These are phyloP conservation scores for Metschnikowia gelsemii DNA, from an alignment of 805 yeast genomes.

Conservation along the genomic window DNA sequence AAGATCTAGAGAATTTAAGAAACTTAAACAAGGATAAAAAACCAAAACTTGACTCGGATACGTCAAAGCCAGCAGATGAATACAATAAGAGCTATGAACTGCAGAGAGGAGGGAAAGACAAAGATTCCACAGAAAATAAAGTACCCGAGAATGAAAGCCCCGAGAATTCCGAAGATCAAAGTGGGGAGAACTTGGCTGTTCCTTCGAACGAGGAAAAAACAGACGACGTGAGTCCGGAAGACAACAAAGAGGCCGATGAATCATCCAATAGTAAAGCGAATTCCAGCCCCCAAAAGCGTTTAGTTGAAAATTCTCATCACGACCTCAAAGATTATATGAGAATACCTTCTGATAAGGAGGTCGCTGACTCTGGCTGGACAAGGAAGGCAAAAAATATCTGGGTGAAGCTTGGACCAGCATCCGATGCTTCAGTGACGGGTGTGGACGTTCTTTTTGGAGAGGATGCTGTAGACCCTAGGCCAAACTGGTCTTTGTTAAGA, in stretches of 20 bases:
- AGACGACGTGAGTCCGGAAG: neutral
- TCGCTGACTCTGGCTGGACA: constrained; percentile 47
- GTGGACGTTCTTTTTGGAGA: constrained; percentile 70
- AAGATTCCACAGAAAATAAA: neutral
- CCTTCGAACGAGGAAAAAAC: constrained; percentile 2
- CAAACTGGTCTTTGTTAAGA: constrained; percentile 55
- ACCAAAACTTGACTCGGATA: constrained; percentile 3
- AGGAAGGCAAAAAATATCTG: constrained; percentile 53
- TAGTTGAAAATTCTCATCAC: constrained; percentile 24
- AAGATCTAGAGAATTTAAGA: constrained; percentile 18
- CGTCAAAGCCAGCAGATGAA: constrained; percentile 2
- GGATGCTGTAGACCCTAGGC: constrained; percentile 75
- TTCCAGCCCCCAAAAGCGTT: constrained; percentile 7
- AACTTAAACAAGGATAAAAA: constrained; percentile 12
- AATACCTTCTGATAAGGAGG: constrained; percentile 37
- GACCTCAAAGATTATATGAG: constrained; percentile 20
- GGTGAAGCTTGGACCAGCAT: constrained; percentile 51
- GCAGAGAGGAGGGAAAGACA: neutral
- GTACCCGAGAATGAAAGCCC: neutral
- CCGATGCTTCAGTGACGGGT: constrained; percentile 47
- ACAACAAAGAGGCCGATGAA: neutral
- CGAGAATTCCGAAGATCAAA: constrained; percentile 1
- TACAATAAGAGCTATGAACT: neutral
- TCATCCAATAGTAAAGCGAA: neutral
- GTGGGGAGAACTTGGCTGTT: constrained; percentile 6